Evolutionary conservation across 768 basidiomycete genomes (phyloP), one percentile per base, ranked within the genome.

Genomic region (Podaxis carcinomalis): DNA sequence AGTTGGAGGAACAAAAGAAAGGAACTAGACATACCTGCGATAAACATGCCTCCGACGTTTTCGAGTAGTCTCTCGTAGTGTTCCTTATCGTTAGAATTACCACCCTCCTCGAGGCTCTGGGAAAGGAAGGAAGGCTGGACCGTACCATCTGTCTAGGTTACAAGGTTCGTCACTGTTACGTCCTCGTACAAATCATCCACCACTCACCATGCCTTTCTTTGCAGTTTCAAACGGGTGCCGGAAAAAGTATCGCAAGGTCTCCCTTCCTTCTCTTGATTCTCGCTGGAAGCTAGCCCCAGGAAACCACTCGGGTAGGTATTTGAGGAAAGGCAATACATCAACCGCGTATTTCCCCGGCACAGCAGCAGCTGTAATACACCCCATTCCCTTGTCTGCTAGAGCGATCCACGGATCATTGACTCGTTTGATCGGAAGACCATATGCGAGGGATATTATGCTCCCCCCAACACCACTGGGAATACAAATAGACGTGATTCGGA

Each of bases 211-310:
- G 11, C 53, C 28, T 23, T 59, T 69, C 46, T 67, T 56, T 3
- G 61, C 61, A 19, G 63, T 61, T 2, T 42, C 46, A 32, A 68
- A 80, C 0, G 79, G 78, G 25, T 67, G 62, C 13, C 74, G 68
- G 27, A 72, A 62, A 72, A 79, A 74, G 11, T 70, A 66, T 6
- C 67, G 42, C 13, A 73, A 67, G 13, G 68, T 63, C 42, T 65
- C 66, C 16, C 70, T 70, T 81, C 83, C 84, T 4, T 63, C 61
- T 4, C 36, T 66, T 0, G 82, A 83, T 52, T 81, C 77, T 14
- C 71, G 72, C 66, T 80, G 75, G 76, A 85, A 87, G 0, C 74
- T 73, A 0, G 82, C 78, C 11, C 85, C 86, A 4, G 85, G 85
- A 36, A 81, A 67, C 84, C 83, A 87, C 51, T 67, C 60, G 0